A percentile compares a stretch with the other conserved stretches of the same genome.
Evolutionary conservation across 306 rosid species (phyloP).

Genomic region (Rosa lucieae): DNA sequence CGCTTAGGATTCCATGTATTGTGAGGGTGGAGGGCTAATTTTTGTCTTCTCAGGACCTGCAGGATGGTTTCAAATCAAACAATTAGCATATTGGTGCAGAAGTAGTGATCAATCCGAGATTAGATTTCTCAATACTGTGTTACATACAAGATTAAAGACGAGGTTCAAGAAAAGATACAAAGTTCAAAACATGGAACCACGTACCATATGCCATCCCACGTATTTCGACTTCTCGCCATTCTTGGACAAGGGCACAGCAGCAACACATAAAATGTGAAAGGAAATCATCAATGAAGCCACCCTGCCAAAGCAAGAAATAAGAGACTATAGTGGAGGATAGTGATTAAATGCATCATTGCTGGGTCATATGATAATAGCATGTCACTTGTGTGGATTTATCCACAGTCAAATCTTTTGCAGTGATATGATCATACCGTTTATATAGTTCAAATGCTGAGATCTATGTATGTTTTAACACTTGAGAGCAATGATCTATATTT

Average conservation of each 20-base stretch:
- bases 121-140: background rate
- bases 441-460: background rate
- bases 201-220: conserved; percentile 71
- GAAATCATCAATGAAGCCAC: conserved; percentile 88
- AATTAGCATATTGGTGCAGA: background rate
- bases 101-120: background rate
- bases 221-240: conserved; percentile 97
- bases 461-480: background rate
- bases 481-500: background rate
- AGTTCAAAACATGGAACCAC: conserved; percentile 23
- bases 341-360: background rate
- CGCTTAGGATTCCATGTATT: conserved; percentile 79
- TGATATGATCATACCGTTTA: background rate
- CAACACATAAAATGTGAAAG: conserved; percentile 97
- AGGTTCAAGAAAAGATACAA: background rate
- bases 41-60: conserved; percentile 83
- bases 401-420: background rate
- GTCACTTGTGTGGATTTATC: background rate
- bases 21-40: conserved; percentile 85
- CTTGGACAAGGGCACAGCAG: conserved; percentile 99
- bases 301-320: conserved; percentile 46
- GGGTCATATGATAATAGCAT: background rate
- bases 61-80: conserved; percentile 31
- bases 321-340: conserved; percentile 9
- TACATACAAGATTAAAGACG: background rate